These are phyloP conservation scores for Rutstroemia sydowiana DNA, from an alignment of 2,329 filamentous ascomycete genomes.

Conservation along the genomic window DNA sequence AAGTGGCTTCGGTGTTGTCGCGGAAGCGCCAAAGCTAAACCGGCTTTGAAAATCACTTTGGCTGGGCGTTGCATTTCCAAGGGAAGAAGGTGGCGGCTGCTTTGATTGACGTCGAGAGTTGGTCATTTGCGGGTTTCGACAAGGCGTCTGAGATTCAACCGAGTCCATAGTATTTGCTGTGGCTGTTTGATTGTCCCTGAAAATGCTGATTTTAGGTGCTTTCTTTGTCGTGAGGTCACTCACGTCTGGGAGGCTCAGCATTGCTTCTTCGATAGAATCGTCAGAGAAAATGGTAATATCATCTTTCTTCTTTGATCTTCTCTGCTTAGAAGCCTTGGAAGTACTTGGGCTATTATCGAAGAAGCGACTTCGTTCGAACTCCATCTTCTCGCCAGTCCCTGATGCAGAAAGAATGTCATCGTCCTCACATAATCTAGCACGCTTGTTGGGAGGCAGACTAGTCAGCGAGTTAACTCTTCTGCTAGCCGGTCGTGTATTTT, in stretches of 20 bases:
- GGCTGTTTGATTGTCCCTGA: conserved; percentile 12
- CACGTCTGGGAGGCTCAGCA: conserved; percentile 37
- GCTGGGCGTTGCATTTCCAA: neutral
- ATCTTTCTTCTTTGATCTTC: conserved; percentile 36
- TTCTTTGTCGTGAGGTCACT: conserved; percentile 15
- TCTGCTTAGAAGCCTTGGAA: conserved; percentile 28
- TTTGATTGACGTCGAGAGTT: conserved; percentile 17
- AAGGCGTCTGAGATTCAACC: neutral
- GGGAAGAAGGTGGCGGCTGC: conserved; percentile 19
- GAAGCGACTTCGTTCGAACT: conserved; percentile 39
- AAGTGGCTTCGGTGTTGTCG: conserved; percentile 16
- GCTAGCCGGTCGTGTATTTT: conserved; percentile 35
- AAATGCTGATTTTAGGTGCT: conserved; percentile 21
- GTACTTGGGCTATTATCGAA: conserved; percentile 38
- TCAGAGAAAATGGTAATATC: conserved; percentile 45
- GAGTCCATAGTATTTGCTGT: neutral
- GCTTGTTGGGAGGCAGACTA: conserved; percentile 40
- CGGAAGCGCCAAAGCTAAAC: conserved; percentile 18
- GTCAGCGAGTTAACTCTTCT: conserved; percentile 33
- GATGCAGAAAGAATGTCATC: conserved; percentile 23
- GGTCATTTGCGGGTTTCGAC: conserved; percentile 17
- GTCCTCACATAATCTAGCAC: conserved; percentile 45
- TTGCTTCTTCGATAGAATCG: conserved; percentile 42
- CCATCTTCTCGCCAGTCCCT: conserved; percentile 23
- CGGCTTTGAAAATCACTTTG: conserved; percentile 15